Evolutionary conservation across 1,284 basidiomycete species (phyloP).

Genomic region (Austroboletus niveus): DNA sequence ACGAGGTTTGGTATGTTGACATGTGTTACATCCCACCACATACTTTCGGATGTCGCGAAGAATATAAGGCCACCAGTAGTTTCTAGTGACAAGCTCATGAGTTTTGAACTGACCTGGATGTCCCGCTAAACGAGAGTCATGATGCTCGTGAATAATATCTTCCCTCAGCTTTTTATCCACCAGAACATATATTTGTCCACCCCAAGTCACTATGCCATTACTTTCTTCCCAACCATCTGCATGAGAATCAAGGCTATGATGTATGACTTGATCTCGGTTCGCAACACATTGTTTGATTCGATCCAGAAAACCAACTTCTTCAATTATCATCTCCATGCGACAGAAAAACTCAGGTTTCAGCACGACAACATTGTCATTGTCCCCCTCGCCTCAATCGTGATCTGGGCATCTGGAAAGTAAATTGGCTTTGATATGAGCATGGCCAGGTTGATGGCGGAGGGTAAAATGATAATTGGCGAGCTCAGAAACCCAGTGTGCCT

Average conservation of each 20-base stretch:
- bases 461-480: too few species aligned
- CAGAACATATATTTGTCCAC: constrained; percentile 23
- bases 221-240: constrained; percentile 9
- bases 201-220: constrained; percentile 11
- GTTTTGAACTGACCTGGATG: constrained; percentile 45
- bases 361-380: not conserved
- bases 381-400: not conserved
- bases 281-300: not conserved
- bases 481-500: too few species aligned
- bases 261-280: not conserved
- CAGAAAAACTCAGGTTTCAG: not conserved
- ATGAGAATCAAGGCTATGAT: not conserved
- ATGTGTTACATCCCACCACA: constrained; percentile 37
- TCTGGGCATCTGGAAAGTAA: not conserved
- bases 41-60: constrained; percentile 31
- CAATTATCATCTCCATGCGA: not conserved
- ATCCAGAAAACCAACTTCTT: not conserved
- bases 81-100: constrained; percentile 29
- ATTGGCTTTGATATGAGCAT: not conserved
- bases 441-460: too few species aligned
- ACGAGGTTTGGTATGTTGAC: constrained; percentile 32
- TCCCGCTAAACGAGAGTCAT: constrained; percentile 33
- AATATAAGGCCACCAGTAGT: constrained; percentile 48
- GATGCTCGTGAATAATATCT: constrained; percentile 24
- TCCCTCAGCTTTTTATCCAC: constrained; percentile 14